Evolutionary conservation across 1,284 basidiomycete genomes (phyloP), one percentile per base, ranked within the genome.

Genomic region (Tilletia horrida): DNA sequence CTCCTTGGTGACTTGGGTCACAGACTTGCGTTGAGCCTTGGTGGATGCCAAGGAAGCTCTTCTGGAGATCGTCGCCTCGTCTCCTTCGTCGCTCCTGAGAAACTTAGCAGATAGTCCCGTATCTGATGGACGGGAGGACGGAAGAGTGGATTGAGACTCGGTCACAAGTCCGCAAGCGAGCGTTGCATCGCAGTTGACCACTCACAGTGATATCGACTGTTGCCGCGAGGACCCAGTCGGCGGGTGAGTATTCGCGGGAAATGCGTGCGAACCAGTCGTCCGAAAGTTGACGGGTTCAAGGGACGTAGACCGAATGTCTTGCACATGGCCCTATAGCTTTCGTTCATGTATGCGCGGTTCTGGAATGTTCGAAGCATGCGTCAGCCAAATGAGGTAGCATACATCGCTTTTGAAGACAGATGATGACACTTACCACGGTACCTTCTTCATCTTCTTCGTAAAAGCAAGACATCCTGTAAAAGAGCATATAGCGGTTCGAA

Each of bases 161-260:
- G 45, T 23, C 16, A 48, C 7, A 48, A 18, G n/a, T n/a, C 7
- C 16, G 18, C 16, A 6, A 48, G 45, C 18, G 18, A 52, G 6
- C 6, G 13, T 23, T 27, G 21, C 21, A 25, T 1, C 23, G 21
- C n/a, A 52, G 50, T 4, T 9, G 52, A 57, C 27, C 6, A 59
- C 55, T 59, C 55, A 59, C 55, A 59, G 31, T 59, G 55, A 59
- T 59, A 59, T 25, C 55, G 55, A 35, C 55, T 59, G 55, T 59
- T 59, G 7, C 55, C 55, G 4, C 55, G 23, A 25, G 55, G 55
- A 35, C 55, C 55, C 55, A 59, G 29, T 29, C 55, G 55, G 21
- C 55, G 55, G n/a, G 31, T 59, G 3, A 16, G 27, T 4, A 35
- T 18, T 8, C n/a, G 11, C 2, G 55, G 16, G 27, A 59, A 59